These are phyloP conservation scores for Persicaria maculosa DNA, from an alignment of 148 eudicot species.

Conservation along the genomic window DNA sequence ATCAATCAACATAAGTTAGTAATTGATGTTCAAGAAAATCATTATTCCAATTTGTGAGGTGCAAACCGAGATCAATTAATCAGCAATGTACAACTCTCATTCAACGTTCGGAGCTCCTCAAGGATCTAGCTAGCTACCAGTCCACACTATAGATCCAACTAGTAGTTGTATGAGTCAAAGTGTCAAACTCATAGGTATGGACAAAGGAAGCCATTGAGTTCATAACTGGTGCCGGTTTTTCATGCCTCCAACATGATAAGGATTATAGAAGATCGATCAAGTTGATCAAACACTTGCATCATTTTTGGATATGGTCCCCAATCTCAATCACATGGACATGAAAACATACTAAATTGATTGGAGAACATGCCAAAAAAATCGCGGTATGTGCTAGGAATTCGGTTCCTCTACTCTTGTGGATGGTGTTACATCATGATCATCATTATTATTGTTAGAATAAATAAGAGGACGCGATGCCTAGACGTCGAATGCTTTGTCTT, in stretches of 20 bases:
- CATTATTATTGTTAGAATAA: not conserved
- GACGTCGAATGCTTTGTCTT: too few relatives aligned
- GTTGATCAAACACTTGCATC: not conserved
- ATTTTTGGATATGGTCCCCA: not conserved
- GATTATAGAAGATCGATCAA: not conserved
- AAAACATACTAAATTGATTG: not conserved
- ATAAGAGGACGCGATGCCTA: not conserved
- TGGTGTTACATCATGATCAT: not conserved
- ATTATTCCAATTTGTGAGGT: too few relatives aligned
- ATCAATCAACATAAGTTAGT: not conserved
- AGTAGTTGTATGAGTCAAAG: not conserved
- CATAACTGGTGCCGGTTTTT: not conserved
- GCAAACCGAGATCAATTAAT: not conserved
- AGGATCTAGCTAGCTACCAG: not conserved
- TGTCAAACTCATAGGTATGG: not conserved
- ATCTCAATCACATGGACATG: not conserved
- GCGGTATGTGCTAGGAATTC: not conserved
- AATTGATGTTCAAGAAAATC: too few relatives aligned
- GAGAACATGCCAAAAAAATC: not conserved
- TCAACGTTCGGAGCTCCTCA: not conserved
- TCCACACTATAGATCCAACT: not conserved
- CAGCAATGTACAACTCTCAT: not conserved
- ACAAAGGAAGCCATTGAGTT: not conserved
- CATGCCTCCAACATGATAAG: not conserved
- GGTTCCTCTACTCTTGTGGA: constrained; percentile 4